Evolutionary conservation across 2,329 filamentous ascomycete genomes (phyloP).

Genomic region (Mycosphaerelloides madeirae): DNA sequence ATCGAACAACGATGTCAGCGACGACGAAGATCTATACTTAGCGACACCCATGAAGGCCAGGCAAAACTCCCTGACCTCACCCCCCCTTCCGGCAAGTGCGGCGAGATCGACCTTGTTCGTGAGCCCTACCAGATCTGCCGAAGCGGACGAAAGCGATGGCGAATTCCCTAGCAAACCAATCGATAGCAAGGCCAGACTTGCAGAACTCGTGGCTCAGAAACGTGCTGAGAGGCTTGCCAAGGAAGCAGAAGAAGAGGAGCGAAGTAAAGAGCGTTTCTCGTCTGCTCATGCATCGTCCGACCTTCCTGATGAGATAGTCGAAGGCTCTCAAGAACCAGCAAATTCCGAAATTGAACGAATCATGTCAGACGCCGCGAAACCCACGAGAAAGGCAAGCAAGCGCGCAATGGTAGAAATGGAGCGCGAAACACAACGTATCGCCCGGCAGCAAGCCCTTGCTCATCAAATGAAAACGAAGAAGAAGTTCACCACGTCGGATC

Average conservation of each 20-base stretch:
- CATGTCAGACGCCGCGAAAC: slow-evolving; percentile 48
- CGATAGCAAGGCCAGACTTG: slow-evolving; percentile 25
- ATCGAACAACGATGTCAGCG: background rate
- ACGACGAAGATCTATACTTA: slow-evolving; percentile 29
- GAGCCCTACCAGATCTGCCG: slow-evolving; percentile 26
- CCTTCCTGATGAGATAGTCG: slow-evolving; percentile 23
- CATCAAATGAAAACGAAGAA: slow-evolving; percentile 85
- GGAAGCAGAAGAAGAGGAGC: slow-evolving; percentile 17
- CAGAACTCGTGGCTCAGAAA: slow-evolving; percentile 30
- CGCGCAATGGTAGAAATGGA: slow-evolving; percentile 94
- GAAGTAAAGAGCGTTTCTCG: background rate
- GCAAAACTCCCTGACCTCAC: slow-evolving; percentile 7
- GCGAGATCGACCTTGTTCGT: slow-evolving; percentile 26
- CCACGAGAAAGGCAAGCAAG: slow-evolving; percentile 82
- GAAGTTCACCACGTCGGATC: slow-evolving; percentile 75
- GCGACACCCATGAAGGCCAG: slow-evolving; percentile 22
- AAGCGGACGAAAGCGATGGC: slow-evolving; percentile 17
- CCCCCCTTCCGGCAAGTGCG: slow-evolving; percentile 9
- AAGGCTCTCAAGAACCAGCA: slow-evolving; percentile 17
- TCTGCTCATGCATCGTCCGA: slow-evolving; percentile 19
- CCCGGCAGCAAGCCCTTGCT: slow-evolving; percentile 81
- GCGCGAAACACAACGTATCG: slow-evolving; percentile 86
- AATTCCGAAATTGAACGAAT: slow-evolving; percentile 27
- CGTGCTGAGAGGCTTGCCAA: slow-evolving; percentile 26
- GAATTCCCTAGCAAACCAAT: slow-evolving; percentile 22